A percentile compares a stretch with the other conserved stretches of the same genome.
These are phyloP conservation scores for Beauveria scarabaeidicola DNA, from an alignment of 2,329 filamentous ascomycete genomes.

Conservation along the genomic window DNA sequence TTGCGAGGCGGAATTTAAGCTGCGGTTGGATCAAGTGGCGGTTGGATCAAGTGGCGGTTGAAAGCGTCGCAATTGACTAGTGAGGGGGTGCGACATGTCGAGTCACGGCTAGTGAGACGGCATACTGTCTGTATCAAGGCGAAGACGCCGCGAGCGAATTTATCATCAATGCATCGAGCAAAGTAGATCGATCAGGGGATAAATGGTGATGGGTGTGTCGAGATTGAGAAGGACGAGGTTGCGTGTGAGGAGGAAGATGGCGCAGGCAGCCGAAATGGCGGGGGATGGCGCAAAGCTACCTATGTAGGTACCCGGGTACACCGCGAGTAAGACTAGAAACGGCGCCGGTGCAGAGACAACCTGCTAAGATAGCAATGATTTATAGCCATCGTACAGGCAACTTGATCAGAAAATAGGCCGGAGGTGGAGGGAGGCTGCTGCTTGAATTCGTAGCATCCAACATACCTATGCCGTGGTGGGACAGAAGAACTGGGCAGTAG, in stretches of 20 bases:
- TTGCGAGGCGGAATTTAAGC: background rate
- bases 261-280: background rate
- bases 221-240: background rate
- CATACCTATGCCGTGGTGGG: background rate
- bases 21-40: background rate
- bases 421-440: too few species aligned
- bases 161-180: background rate
- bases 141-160: background rate
- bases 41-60: background rate
- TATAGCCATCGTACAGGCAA: background rate
- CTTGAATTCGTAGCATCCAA: too few species aligned
- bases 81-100: conserved; percentile 6
- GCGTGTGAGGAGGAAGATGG: background rate
- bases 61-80: background rate
- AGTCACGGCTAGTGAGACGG: background rate
- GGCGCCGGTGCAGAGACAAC: background rate
- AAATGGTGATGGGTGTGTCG: background rate
- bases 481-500: background rate
- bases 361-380: too few species aligned
- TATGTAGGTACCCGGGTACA: too few species aligned
- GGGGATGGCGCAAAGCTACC: background rate
- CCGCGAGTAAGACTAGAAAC: background rate
- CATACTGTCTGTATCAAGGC: background rate
- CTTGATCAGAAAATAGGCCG: background rate
- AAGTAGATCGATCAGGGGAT: background rate